Base-by-base conservation (phyloP, 2,329 filamentous ascomycete species). In the Juglanconis oblonga region DNA sequence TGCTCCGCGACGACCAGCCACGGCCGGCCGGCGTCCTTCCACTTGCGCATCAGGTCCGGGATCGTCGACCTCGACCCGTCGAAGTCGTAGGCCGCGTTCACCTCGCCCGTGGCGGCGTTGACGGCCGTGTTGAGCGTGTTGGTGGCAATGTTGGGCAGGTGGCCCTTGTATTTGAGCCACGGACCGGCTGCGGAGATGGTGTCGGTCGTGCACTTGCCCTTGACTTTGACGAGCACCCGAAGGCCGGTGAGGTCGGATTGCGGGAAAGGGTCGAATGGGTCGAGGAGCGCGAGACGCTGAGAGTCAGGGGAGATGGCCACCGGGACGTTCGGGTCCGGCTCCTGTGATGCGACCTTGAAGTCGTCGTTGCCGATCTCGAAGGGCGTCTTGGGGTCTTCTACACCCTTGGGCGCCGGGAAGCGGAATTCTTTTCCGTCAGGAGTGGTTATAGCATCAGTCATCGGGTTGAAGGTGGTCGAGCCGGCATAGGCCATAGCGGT, bases 121-220 rank as follows among this genome's bases (percentile, higher is more conserved):
- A 93, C 83, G 62, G 95, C 95, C 57, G 92, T 95, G 77, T 97
- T 97, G 66, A 99, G 86, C 2, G 95, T 99, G 84, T 99, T 99
- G 72, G 92, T 92, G 68, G 88, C 90, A 75, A 99, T 99, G 81
- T 99, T 99, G 74, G 95, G 92, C 64, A 99, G 86, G 76, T 99
- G 95, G 64, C 95, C 95, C 82, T 98, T 98, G 86, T 98, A 99
- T 78, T 98, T 98, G 67, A 99, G 86, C 94, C 94, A 98, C 14
- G 94, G 94, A 5, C 94, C 94, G 1, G 94, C 94, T 38, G 94
- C 94, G 42, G 93, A 98, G 76, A 99, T 99, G 68, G 95, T 98
- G 77, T 99, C 95, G 48, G 95, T 99, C 59, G 95, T 99, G 82
- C 95, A 99, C 79, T 99, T 97, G 65, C 95, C 95, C 65, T 93